Conservation (phyloP, 2,329 filamentous ascomycete genomes). For the Sarocladium strictum region DNA sequence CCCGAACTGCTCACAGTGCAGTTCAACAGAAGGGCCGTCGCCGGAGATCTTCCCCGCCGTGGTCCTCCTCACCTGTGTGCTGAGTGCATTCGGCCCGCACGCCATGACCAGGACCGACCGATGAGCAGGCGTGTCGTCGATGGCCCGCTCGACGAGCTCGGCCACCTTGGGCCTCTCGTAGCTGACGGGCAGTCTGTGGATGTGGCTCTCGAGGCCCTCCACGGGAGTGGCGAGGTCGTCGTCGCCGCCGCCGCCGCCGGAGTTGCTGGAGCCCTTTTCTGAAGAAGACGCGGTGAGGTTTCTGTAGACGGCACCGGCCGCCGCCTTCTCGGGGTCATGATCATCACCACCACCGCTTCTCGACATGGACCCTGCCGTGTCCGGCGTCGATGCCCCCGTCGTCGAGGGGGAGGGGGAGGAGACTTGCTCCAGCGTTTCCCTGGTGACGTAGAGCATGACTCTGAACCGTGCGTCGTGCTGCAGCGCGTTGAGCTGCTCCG, state of each 20-base stretch:
- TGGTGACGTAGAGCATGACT: conserved; percentile 30
- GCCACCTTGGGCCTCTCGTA: conserved; percentile 32
- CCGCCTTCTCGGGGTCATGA: conserved; percentile 11
- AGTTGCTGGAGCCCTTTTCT: conserved; percentile 14
- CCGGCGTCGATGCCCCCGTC: not conserved
- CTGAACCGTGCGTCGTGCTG: conserved; percentile 22
- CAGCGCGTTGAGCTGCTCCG: conserved; percentile 27
- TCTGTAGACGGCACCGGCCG: too few relatives aligned
- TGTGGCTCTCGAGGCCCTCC: not conserved
- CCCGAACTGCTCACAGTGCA: conserved; percentile 43
- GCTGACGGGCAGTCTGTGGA: conserved; percentile 19
- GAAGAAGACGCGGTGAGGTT: not conserved
- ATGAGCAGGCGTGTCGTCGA: conserved; percentile 21
- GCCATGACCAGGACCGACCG: conserved; percentile 36
- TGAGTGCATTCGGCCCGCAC: conserved; percentile 39
- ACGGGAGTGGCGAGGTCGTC: conserved; percentile 13
- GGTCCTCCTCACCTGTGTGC: conserved; percentile 35
- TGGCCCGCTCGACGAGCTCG: conserved; percentile 25
- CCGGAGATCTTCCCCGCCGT: conserved; percentile 31
- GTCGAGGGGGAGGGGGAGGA: not conserved
- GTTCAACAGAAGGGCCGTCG: conserved; percentile 37
- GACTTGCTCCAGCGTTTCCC: conserved; percentile 7
- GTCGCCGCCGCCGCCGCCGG: too few relatives aligned
- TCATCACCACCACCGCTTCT: too few relatives aligned
- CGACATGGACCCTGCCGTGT: not conserved